Base-by-base conservation (phyloP, 2,329 filamentous ascomycete genomes). In the Corniculantispora saksenae region DNA sequence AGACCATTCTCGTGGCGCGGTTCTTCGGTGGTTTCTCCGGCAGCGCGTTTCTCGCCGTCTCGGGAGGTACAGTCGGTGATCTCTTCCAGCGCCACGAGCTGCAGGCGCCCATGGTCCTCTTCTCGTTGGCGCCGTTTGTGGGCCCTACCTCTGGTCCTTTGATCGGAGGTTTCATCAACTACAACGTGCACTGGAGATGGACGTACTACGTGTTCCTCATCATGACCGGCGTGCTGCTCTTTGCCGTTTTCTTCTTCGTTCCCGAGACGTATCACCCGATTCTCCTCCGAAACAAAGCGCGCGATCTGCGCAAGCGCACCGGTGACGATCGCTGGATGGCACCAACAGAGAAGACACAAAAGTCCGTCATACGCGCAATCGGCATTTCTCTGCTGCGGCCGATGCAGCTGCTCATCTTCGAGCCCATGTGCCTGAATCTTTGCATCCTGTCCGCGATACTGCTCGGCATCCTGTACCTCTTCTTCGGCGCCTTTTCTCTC, bases 221-320 rank as follows among this genome's bases (percentile, higher is more conserved):
- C 59, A 97, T 92, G 93, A 84, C 88, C 1, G 86, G 83, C n/a
- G 77, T 82, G 9, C 78, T 93, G 71, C 82, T 92, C 58, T 73
- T 83, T 13, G 79, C 87, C 66, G 89, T 97, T 61, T 73, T 89
- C 40, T 74, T 92, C 40, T 81, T 93, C 51, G 92, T 97, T 3
- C 94, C 93, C 6, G 93, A 97, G 79, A 97, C 93, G 1, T 97
- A 95, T 75, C 91, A 89, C 69, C 86, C 86, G n/a, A 83, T 94
- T 19, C 79, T 95, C 56, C 81, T 97, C 50, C 85, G 89, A 61
- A 82, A 84, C 53, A 96, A 95, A 75, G 93, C 93, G 3, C 81
- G 82, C 62, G 82, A 81, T 64, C 75, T 93, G 38, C 88, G 93
- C 62, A 84, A 88, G 73, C 87, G 91, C 66, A 97, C 92, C 0